Percentiles rank a stretch among this genome's conserved stretches.
phyloP scores from a whole-genome alignment of 75 land plant genomes.

The Pinus albicaulis region DNA sequence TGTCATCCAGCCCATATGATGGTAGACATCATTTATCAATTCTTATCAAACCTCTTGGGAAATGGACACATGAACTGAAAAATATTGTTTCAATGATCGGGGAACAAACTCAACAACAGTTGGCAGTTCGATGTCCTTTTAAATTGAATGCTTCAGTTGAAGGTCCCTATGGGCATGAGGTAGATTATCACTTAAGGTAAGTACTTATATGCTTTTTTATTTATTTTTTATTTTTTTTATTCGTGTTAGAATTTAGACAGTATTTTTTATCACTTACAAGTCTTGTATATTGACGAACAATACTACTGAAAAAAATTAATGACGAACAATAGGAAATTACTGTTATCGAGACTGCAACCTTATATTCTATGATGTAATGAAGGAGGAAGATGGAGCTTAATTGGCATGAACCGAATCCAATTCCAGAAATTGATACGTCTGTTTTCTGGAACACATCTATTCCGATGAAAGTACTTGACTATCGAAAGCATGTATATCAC shows the following conservation, averaged over 20 bases:
- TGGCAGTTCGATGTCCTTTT: conserved; percentile 9
- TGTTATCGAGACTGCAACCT: neutral
- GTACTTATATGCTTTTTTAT: neutral
- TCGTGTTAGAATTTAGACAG: neutral
- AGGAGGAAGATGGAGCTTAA: neutral
- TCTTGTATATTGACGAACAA: neutral
- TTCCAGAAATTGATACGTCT: neutral
- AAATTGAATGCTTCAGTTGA: conserved; percentile 68
- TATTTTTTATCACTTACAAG: neutral
- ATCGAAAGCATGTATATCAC: neutral
- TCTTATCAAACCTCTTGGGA: conserved; percentile 85
- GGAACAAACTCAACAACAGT: conserved; percentile 12
- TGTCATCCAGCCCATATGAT: conserved; percentile 86
- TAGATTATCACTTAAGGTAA: conserved; percentile 66
- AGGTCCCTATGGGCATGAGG: conserved; percentile 96
- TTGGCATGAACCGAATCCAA: neutral
- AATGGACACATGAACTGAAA: conserved; percentile 59
- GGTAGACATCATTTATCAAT: conserved; percentile 57
- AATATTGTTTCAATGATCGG: conserved; percentile 14
- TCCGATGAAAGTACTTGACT: neutral
- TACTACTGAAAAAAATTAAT: too few species aligned
- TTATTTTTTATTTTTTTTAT: neutral
- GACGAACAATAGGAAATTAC: neutral
- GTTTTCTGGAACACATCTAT: neutral
- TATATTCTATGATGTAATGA: neutral